Evolutionary conservation across 1,139 yeast genomes (phyloP), one percentile per base, ranked within the genome.

Genomic region (Geotrichum cucujoidarum): DNA sequence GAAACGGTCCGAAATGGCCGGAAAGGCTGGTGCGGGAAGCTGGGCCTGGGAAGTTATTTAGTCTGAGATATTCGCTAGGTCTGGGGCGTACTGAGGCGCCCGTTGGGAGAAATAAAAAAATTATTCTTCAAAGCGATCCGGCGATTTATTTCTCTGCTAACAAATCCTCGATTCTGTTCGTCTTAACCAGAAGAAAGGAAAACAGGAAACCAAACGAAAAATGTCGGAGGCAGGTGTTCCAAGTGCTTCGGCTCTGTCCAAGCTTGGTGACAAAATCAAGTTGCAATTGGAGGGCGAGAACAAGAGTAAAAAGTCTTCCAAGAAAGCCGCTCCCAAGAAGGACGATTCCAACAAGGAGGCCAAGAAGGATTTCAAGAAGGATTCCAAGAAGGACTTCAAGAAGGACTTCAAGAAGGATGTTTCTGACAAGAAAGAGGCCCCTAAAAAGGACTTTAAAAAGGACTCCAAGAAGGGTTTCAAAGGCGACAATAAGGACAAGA

Each of bases 251-350:
- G 58, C 63, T 36, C 52, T 63, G 21, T 52, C 63, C 17, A 63
- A 63, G n/a, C 53, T 63, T 25, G 60, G 57, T 40, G 66, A 59
- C 47, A 64, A 61, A 38, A 62, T 64, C 36, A 59, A 62, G 29
- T 53, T 51, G 41, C 60, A 62, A 48, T 43, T 61, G 17, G 43
- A 46, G 20, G 30, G 41, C 22, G 39, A 36, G 27, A 51, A 55
- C 17, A 34, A 30, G 45, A 40, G 49, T 40, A 50, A 42, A 30
- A 42, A 48, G 52, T 46, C 49, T 45, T 47, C 41, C 40, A 45
- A 53, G 44, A 44, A 34, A 20, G 43, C 13, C 2, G 10, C 27
- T 24, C 27, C 27, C 27, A 6, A 6, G 27, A 31, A 51, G 21
- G 47, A 51, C 34, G 52, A 49, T 45, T 49, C 53, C 13, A 50